These are phyloP conservation scores for Fragosphaeria purpurea DNA, from an alignment of 2,329 filamentous ascomycete genomes.

Conservation along the genomic window DNA sequence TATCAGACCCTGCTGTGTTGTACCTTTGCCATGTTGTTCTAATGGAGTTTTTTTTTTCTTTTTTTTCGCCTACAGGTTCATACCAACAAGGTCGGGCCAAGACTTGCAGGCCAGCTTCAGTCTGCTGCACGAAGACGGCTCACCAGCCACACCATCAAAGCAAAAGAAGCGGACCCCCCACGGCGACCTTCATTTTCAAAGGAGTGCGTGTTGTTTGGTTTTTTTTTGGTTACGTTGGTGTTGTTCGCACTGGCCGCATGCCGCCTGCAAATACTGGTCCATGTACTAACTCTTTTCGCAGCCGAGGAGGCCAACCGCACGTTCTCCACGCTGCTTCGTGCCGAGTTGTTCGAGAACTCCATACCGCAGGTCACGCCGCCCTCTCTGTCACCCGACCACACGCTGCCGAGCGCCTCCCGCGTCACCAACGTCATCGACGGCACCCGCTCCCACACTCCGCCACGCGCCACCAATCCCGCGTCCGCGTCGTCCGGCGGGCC, in stretches of 20 bases:
- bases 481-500: conserved; percentile 35
- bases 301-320: conserved; percentile 92
- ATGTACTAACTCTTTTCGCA: conserved; percentile 17
- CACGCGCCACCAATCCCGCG: conserved; percentile 23
- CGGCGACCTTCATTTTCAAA: conserved; percentile 88
- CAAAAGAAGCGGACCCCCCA: conserved; percentile 77
- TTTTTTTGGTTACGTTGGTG: neutral
- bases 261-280: too few species aligned
- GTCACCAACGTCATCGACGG: conserved; percentile 51
- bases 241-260: neutral
- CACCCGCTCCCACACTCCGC: conserved; percentile 71
- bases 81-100: conserved; percentile 85
- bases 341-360: conserved; percentile 84
- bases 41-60: neutral
- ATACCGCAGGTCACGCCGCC: conserved; percentile 71
- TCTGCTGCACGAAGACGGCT: conserved; percentile 83
- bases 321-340: conserved; percentile 76
- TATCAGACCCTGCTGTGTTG: too few species aligned
- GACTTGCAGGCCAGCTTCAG: conserved; percentile 91
- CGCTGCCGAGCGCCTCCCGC: conserved; percentile 38
- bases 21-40: too few species aligned
- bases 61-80: conserved; percentile 55
- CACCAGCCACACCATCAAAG: conserved; percentile 80
- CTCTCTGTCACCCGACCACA: conserved; percentile 49
- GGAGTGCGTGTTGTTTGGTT: conserved; percentile 47